Percentiles rank a stretch among this genome's conserved stretches.
Evolutionary conservation across 2,329 filamentous ascomycete genomes (phyloP).

Genomic region (Akanthomyces uredinophilus): DNA sequence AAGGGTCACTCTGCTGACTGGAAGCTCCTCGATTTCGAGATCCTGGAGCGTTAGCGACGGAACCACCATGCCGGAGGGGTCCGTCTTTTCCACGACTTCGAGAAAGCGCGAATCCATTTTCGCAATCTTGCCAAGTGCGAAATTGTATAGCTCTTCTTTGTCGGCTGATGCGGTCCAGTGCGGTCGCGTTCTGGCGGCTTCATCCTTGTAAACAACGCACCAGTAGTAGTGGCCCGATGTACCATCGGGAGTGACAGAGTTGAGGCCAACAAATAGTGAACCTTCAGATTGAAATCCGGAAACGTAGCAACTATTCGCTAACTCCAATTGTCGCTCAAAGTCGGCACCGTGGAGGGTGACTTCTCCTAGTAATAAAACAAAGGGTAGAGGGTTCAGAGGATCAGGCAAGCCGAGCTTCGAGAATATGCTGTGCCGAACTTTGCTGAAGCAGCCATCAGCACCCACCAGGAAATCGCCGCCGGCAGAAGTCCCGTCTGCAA

Average conservation of each 20-base stretch:
- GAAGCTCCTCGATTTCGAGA: constrained; percentile 27
- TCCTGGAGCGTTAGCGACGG: constrained; percentile 29
- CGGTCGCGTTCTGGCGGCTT: constrained; percentile 24
- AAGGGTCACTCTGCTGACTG: constrained; percentile 31
- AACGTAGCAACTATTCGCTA: constrained; percentile 28
- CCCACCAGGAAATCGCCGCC: constrained; percentile 42
- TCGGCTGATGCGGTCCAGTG: constrained; percentile 27
- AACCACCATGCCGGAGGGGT: constrained; percentile 18
- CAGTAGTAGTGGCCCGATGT: constrained; percentile 26
- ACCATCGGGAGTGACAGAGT: constrained; percentile 19
- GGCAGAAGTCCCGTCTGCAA: constrained; percentile 37
- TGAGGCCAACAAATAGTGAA: constrained; percentile 23
- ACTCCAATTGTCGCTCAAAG: constrained; percentile 26
- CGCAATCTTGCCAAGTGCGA: constrained; percentile 12
- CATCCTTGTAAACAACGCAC: constrained; percentile 20
- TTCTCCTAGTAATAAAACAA: constrained; percentile 26
- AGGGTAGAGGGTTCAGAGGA: constrained; percentile 22
- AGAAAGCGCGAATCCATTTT: constrained; percentile 15
- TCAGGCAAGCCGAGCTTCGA: constrained; percentile 20
- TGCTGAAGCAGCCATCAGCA: constrained; percentile 39
- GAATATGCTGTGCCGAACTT: constrained; percentile 28
- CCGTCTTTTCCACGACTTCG: constrained; percentile 24
- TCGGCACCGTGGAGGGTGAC: constrained; percentile 22
- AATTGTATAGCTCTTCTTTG: constrained; percentile 12
- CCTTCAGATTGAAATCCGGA: constrained; percentile 2